These are phyloP conservation scores for Guyanaporus albipodus DNA, from an alignment of 768 basidiomycete species.

Conservation along the genomic window DNA sequence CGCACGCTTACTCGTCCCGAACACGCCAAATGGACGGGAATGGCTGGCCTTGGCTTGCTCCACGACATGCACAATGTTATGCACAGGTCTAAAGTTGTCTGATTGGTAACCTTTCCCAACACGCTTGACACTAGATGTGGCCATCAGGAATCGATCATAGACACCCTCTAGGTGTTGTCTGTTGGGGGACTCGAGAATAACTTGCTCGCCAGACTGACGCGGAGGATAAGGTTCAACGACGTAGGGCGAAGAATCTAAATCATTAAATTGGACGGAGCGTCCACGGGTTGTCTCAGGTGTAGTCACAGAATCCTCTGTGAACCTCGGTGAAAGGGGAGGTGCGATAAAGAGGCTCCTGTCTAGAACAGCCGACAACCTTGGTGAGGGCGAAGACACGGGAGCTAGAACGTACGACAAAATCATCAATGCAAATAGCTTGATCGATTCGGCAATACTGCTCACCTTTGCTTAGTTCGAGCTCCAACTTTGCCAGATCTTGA, in stretches of 20 bases:
- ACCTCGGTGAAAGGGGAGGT: slow-evolving; percentile 37
- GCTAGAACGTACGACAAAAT: slow-evolving; percentile 6
- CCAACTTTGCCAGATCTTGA: slow-evolving; percentile 58
- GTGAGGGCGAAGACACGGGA: slow-evolving; percentile 41
- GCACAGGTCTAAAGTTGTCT: slow-evolving; percentile 47
- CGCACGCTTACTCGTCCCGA: slow-evolving; percentile 39
- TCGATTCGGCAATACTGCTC: slow-evolving; percentile 21
- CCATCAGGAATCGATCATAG: slow-evolving; percentile 82
- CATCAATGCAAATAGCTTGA: neutral
- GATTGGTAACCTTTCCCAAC: slow-evolving; percentile 81
- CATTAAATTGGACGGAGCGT: slow-evolving; percentile 27
- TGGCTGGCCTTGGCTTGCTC: slow-evolving; percentile 21
- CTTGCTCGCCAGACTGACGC: slow-evolving; percentile 36
- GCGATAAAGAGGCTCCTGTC: slow-evolving; percentile 69
- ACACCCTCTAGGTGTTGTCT: slow-evolving; percentile 64
- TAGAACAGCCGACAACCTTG: slow-evolving; percentile 59
- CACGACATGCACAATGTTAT: slow-evolving; percentile 24
- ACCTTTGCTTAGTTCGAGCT: slow-evolving; percentile 65
- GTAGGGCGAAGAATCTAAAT: slow-evolving; percentile 58
- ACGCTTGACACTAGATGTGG: slow-evolving; percentile 75
- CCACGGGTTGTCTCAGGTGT: slow-evolving; percentile 16
- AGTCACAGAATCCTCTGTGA: slow-evolving; percentile 36
- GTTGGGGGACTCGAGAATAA: slow-evolving; percentile 49
- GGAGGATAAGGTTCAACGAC: slow-evolving; percentile 64
- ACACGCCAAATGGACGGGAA: slow-evolving; percentile 27